phyloP scores from a whole-genome alignment of 1,284 basidiomycete species.

The Neonothopanus nambi region DNA sequence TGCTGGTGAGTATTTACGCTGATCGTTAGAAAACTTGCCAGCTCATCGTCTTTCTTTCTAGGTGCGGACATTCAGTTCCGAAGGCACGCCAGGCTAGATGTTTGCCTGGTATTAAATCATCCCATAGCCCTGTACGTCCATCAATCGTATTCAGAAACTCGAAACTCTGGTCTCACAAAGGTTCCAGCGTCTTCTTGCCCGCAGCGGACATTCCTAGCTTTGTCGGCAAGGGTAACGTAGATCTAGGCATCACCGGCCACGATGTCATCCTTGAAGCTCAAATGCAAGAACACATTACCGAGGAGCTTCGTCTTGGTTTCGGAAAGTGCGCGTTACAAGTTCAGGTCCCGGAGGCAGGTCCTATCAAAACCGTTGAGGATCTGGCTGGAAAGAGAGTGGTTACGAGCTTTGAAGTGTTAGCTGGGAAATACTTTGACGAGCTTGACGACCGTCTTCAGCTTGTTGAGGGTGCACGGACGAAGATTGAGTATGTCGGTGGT shows the following conservation, averaged over 20 bases:
- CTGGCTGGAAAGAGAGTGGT: constrained; percentile 92
- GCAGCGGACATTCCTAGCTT: constrained; percentile 98
- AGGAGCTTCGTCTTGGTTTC: constrained; percentile 86
- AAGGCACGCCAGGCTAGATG: constrained; percentile 86
- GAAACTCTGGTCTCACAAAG: background rate
- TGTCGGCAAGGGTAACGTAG: constrained; percentile 96
- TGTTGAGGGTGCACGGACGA: constrained; percentile 58
- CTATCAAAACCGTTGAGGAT: constrained; percentile 73
- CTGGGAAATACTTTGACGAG: constrained; percentile 76
- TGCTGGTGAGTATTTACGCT: constrained; percentile 54
- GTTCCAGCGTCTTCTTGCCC: constrained; percentile 88
- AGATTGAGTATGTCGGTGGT: constrained; percentile 95
- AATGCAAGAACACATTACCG: constrained; percentile 76
- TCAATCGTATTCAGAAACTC: background rate
- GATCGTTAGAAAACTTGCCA: constrained; percentile 4
- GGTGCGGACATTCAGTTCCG: constrained; percentile 98
- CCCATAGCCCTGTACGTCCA: constrained; percentile 81
- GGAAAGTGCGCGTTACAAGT: constrained; percentile 92
- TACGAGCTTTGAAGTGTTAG: constrained; percentile 90
- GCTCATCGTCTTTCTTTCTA: constrained; percentile 28
- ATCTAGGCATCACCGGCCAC: constrained; percentile 93
- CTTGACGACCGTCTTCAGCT: constrained; percentile 66
- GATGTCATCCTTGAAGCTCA: constrained; percentile 94
- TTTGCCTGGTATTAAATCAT: constrained; percentile 91
- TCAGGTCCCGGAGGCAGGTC: constrained; percentile 84